These are phyloP conservation scores for Sporothrix brasiliensis DNA, from an alignment of 2,329 filamentous ascomycete species.

Conservation along the genomic window DNA sequence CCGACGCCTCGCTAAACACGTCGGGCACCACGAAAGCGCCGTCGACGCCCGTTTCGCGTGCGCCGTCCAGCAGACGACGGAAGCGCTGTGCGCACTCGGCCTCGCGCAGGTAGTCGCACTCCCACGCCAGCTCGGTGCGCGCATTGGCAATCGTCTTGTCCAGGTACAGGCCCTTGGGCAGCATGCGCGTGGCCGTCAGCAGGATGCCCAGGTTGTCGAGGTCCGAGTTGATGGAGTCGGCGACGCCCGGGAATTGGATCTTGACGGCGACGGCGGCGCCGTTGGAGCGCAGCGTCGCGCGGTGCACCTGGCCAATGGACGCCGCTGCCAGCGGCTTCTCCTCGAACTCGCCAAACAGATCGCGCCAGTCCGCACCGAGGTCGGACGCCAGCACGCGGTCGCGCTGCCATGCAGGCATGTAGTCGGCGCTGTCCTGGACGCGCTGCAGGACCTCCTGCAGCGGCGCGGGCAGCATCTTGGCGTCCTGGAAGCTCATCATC, in stretches of 20 bases:
- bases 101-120: slow-evolving; percentile 93
- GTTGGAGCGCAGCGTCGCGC: slow-evolving; percentile 74
- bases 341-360: slow-evolving; percentile 80
- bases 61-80: slow-evolving; percentile 67
- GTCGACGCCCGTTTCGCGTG: slow-evolving; percentile 16
- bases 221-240: slow-evolving; percentile 94
- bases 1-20: slow-evolving; percentile 36
- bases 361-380: slow-evolving; percentile 80
- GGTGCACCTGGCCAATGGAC: slow-evolving; percentile 95
- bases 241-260: slow-evolving; percentile 95
- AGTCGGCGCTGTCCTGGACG: slow-evolving; percentile 94
- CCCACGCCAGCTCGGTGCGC: slow-evolving; percentile 88
- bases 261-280: slow-evolving; percentile 86
- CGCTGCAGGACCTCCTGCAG: slow-evolving; percentile 90
- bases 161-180: slow-evolving; percentile 89
- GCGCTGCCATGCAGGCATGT: slow-evolving; percentile 94
- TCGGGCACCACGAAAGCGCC: slow-evolving; percentile 74
- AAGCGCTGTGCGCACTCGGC: slow-evolving; percentile 79
- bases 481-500: slow-evolving; percentile 98
- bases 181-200: slow-evolving; percentile 82
- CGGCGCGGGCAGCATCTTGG: slow-evolving; percentile 85
- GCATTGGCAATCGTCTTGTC: slow-evolving; percentile 98
- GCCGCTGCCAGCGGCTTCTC: slow-evolving; percentile 92
- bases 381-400: slow-evolving; percentile 79
- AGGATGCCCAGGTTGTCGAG: slow-evolving; percentile 90